Evolutionary conservation across 257 asterid species (phyloP).

Genomic region (Phtheirospermum japonicum): DNA sequence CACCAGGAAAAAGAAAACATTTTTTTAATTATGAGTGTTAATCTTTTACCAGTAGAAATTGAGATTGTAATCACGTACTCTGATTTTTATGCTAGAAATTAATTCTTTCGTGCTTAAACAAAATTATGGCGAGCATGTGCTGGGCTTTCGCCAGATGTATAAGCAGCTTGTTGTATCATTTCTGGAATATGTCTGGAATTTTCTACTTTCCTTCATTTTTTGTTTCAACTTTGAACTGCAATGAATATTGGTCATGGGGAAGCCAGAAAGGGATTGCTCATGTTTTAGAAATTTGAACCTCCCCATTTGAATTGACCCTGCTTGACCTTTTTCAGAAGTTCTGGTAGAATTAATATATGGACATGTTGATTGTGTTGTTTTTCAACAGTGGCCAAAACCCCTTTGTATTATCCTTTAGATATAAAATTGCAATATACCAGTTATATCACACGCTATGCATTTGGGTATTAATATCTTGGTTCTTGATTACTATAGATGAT

Average conservation of each 20-base stretch:
- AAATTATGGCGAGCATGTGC: neutral
- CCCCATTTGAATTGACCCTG: neutral
- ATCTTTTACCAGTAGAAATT: neutral
- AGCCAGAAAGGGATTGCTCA: neutral
- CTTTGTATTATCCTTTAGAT: neutral
- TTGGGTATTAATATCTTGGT: neutral
- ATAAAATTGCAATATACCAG: too few relatives aligned
- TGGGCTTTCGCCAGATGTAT: neutral
- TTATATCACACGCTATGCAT: neutral
- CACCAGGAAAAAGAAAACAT: neutral
- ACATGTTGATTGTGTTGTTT: neutral
- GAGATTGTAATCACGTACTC: neutral
- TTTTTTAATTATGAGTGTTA: neutral
- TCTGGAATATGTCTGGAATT: neutral
- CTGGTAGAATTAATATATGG: neutral
- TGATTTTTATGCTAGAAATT: too few relatives aligned
- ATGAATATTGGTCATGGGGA: neutral
- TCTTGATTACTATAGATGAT: constrained; percentile 48
- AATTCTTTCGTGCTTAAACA: too few relatives aligned
- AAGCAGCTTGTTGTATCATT: neutral
- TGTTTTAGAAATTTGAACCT: constrained; percentile 1
- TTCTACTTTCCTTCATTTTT: neutral
- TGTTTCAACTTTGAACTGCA: neutral
- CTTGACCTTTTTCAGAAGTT: neutral
- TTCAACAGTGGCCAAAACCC: neutral